Evolutionary conservation across 768 basidiomycete species (phyloP).

Genomic region (Tylopilus vinaceipallidus): DNA sequence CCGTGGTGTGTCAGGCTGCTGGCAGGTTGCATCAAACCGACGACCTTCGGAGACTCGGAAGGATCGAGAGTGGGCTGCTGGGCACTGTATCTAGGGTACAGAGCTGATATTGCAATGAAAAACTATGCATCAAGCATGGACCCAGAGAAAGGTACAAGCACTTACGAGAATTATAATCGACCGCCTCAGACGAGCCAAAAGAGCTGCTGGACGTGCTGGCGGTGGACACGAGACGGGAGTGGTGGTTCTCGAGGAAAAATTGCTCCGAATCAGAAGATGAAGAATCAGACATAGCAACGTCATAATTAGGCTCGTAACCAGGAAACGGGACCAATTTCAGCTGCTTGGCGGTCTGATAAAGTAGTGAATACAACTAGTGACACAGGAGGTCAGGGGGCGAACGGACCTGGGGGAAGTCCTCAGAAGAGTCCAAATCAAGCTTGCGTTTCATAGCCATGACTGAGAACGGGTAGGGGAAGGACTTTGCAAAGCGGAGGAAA

Average conservation of each 20-base stretch:
- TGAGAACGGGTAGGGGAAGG: slow-evolving; percentile 10
- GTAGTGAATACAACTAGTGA: slow-evolving; percentile 17
- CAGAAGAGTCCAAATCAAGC: slow-evolving; percentile 57
- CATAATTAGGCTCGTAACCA: slow-evolving; percentile 57
- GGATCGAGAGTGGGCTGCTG: slow-evolving; percentile 56
- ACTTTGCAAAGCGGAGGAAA: slow-evolving; percentile 5
- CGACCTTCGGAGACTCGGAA: slow-evolving; percentile 44
- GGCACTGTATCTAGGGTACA: slow-evolving; percentile 63
- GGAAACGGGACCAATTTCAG: slow-evolving; percentile 76
- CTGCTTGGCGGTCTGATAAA: slow-evolving; percentile 57
- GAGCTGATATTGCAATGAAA: slow-evolving; percentile 14
- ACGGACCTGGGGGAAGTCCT: slow-evolving; percentile 47
- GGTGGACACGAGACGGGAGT: slow-evolving; percentile 63
- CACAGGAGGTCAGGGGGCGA: slow-evolving; percentile 15
- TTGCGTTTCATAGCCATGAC: slow-evolving; percentile 78
- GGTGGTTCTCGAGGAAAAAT: slow-evolving; percentile 50
- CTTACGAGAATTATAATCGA: slow-evolving; percentile 49
- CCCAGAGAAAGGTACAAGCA: slow-evolving; percentile 1
- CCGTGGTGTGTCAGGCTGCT: slow-evolving; percentile 65
- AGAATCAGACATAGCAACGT: slow-evolving; percentile 66
- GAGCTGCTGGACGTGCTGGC: slow-evolving; percentile 54
- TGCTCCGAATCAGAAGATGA: slow-evolving; percentile 56
- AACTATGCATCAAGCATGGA: neutral
- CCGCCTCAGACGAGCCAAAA: slow-evolving; percentile 48
- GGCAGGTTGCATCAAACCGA: slow-evolving; percentile 70